Evolutionary conservation across 768 basidiomycete species (phyloP).

Genomic region (Lactifluus pinguis): DNA sequence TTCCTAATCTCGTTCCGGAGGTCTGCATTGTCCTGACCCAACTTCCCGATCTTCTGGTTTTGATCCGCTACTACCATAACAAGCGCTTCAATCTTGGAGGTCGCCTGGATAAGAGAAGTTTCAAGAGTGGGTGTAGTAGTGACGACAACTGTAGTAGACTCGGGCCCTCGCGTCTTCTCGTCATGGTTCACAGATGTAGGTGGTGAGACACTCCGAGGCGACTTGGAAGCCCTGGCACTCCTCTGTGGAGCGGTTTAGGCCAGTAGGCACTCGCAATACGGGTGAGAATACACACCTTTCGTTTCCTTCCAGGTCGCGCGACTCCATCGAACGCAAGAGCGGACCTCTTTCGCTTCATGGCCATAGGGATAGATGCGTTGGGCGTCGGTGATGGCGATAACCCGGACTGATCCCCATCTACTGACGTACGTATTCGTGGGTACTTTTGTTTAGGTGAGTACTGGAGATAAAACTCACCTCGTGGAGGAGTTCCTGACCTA

Average conservation of each 20-base stretch:
- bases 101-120: neutral
- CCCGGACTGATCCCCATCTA: neutral
- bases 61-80: neutral
- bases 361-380: neutral
- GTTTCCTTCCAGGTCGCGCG: conserved; percentile 7
- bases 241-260: neutral
- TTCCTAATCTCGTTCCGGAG: neutral
- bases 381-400: neutral
- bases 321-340: conserved; percentile 4
- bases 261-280: neutral
- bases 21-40: neutral
- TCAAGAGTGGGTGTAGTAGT: neutral
- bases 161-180: neutral
- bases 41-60: neutral
- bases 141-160: neutral
- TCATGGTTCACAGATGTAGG: neutral
- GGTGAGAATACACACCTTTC: neutral
- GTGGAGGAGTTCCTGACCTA: neutral
- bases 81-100: neutral
- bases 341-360: conserved; percentile 8
- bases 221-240: neutral
- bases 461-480: neutral
- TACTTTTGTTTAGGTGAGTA: neutral
- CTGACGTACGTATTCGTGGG: neutral
- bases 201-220: neutral